phyloP scores from a whole-genome alignment of 2,329 filamentous ascomycete species.

The Paracoccidioides lutzii region DNA sequence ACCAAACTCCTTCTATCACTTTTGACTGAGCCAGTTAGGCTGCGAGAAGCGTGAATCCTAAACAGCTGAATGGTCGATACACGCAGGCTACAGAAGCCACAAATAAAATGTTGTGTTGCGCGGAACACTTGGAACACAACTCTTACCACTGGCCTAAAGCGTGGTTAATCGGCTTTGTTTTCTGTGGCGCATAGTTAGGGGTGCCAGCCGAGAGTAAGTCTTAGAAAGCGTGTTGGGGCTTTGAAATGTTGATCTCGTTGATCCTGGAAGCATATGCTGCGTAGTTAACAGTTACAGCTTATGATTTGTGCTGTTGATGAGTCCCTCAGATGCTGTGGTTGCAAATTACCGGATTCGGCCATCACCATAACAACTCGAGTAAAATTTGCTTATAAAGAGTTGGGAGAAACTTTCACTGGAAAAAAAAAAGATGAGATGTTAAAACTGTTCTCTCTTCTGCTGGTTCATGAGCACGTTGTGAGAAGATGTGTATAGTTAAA shows the following conservation, averaged over 20 bases:
- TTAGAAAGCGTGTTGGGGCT: background rate
- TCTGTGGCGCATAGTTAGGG: background rate
- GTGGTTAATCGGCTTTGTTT: background rate
- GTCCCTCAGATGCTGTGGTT: background rate
- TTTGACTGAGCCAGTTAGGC: background rate
- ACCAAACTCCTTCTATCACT: background rate
- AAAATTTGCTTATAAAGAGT: too few species aligned
- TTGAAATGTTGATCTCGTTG: background rate
- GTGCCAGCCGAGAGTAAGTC: background rate
- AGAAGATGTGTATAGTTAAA: too few species aligned
- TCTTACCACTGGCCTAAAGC: background rate
- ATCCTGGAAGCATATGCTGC: too few species aligned
- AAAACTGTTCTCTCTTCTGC: too few species aligned
- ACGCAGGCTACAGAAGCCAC: background rate
- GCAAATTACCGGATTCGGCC: background rate
- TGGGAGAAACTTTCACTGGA: too few species aligned
- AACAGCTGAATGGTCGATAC: background rate
- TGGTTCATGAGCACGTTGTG: too few species aligned
- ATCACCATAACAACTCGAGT: background rate
- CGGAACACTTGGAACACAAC: background rate
- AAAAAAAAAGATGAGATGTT: too few species aligned
- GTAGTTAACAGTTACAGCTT: too few species aligned
- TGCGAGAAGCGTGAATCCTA: background rate
- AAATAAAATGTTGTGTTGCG: background rate
- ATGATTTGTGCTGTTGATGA: background rate